Percentiles rank a stretch among this genome's conserved stretches.
phyloP scores from a whole-genome alignment of 1,284 basidiomycete species.

The Pyrrhoderma lamaoense region DNA sequence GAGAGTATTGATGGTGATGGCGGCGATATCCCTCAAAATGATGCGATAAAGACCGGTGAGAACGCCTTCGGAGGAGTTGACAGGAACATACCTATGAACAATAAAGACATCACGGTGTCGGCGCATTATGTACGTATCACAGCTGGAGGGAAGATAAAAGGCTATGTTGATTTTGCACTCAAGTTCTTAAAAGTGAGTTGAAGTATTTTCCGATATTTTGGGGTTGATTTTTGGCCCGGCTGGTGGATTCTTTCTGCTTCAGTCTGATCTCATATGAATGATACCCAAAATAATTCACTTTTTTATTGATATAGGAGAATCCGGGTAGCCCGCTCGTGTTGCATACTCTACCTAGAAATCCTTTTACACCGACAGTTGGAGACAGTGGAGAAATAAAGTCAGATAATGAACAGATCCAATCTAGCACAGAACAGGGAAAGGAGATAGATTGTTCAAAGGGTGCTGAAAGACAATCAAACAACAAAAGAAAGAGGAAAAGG shows the following conservation, averaged over 20 bases:
- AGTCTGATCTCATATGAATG: not conserved
- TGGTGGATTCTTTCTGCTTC: not conserved
- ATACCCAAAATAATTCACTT: slow-evolving; percentile 1
- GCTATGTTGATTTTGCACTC: slow-evolving; percentile 56
- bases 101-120: not conserved
- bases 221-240: too few relatives aligned
- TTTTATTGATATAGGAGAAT: slow-evolving; percentile 39
- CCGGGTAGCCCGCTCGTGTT: slow-evolving; percentile 50
- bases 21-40: too few relatives aligned
- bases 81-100: too few relatives aligned
- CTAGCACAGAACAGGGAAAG: slow-evolving; percentile 17
- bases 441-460: slow-evolving; percentile 6
- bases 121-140: slow-evolving; percentile 45
- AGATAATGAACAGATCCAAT: not conserved
- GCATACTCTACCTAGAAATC: slow-evolving; percentile 52
- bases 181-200: slow-evolving; percentile 51
- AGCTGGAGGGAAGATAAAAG: slow-evolving; percentile 53
- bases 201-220: too few relatives aligned
- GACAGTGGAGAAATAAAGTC: slow-evolving; percentile 3
- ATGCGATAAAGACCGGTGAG: too few relatives aligned
- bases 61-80: too few relatives aligned
- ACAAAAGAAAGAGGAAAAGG: slow-evolving; percentile 14
- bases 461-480: slow-evolving; percentile 1
- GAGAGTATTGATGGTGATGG: too few relatives aligned
- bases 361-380: not conserved